Base-by-base conservation (phyloP, 306 rosid species). In the Medicago truncatula region DNA sequence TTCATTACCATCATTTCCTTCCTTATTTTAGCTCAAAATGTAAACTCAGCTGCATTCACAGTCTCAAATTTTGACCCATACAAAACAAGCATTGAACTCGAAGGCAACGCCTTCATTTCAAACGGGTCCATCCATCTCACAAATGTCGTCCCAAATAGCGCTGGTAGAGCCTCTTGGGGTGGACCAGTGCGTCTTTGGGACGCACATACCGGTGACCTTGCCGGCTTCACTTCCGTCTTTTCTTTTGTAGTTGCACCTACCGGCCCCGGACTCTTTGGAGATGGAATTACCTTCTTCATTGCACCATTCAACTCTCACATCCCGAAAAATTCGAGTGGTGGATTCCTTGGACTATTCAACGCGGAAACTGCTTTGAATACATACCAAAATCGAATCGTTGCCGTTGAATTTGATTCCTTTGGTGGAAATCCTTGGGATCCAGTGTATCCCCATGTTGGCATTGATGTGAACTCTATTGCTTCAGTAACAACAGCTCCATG, bases 281-380 rank as follows among this genome's bases (percentile, higher is more conserved):
- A 84, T 5, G 90, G 85, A 10, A 36, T 86, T 5, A 38, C 87
- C 2, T 83, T 86, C 67, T 87, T 87, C 80, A 39, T 87, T 0
- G 86, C 87, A 0, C 89, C 87, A 1, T 78, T 54, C 73, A 68
- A 46, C 0, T 58, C 82, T 0, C 0, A 11, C 20, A 63, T 84
- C 12, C 86, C 84, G 0, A 7, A 20, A 8, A 69, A 79, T 28
- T 84, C 90, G 0, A 23, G 7, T 6, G 90, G 79, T 1, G 86
- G 85, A 0, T 76, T 2, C 71, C 84, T 87, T 2, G 90, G 90
- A 18, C 88, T 87, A 20, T 64, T 84, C 56, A 53, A 15, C 7
- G 12, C 75, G 0, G 60, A 85, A 16, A 4, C 76, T 18, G 85
- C 85, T 31, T 47, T 85, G 1, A 66, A 85, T 13, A 9, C 78